Conservation (phyloP, 2,329 filamentous ascomycete genomes). For the Aspergillus fijiensis region DNA sequence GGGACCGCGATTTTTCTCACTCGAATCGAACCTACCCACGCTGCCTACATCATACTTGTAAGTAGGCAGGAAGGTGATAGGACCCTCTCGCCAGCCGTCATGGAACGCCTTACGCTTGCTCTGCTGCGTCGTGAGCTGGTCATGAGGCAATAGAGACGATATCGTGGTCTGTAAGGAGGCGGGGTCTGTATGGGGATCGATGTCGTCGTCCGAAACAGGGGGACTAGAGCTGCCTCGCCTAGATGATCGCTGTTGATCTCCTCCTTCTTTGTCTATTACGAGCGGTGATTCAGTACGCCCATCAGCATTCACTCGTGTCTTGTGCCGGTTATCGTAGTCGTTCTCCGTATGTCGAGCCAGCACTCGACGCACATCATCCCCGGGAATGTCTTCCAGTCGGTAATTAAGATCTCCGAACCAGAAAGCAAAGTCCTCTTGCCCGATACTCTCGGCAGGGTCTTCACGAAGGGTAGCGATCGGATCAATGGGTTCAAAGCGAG, state of each 20-base stretch:
- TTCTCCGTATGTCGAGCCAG: slow-evolving; percentile 79
- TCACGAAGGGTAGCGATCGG: slow-evolving; percentile 63
- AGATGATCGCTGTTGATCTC: slow-evolving; percentile 4
- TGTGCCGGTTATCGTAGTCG: slow-evolving; percentile 64
- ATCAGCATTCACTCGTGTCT: slow-evolving; percentile 27
- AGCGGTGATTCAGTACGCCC: slow-evolving; percentile 21
- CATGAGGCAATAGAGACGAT: slow-evolving; percentile 81
- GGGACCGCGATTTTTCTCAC: slow-evolving; percentile 86
- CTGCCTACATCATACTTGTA: slow-evolving; percentile 99
- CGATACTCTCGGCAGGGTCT: slow-evolving; percentile 61
- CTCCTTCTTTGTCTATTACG: slow-evolving; percentile 12
- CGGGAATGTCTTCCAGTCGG: slow-evolving; percentile 80
- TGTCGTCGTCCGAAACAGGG: slow-evolving; percentile 57
- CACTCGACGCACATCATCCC: slow-evolving; percentile 82
- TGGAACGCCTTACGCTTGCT: slow-evolving; percentile 76
- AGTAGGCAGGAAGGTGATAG: slow-evolving; percentile 84
- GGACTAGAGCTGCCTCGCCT: slow-evolving; percentile 5
- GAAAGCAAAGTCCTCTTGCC: slow-evolving; percentile 89
- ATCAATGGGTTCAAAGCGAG: slow-evolving; percentile 74
- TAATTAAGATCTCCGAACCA: slow-evolving; percentile 98
- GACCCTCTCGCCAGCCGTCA: slow-evolving; percentile 87
- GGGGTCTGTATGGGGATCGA: slow-evolving; percentile 73
- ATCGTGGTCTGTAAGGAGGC: slow-evolving; percentile 85
- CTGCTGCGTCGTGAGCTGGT: slow-evolving; percentile 77
- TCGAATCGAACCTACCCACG: slow-evolving; percentile 87